Evolutionary conservation across 2,329 filamentous ascomycete genomes (phyloP), one percentile per base, ranked within the genome.

Genomic region (Chaetomium sp.): DNA sequence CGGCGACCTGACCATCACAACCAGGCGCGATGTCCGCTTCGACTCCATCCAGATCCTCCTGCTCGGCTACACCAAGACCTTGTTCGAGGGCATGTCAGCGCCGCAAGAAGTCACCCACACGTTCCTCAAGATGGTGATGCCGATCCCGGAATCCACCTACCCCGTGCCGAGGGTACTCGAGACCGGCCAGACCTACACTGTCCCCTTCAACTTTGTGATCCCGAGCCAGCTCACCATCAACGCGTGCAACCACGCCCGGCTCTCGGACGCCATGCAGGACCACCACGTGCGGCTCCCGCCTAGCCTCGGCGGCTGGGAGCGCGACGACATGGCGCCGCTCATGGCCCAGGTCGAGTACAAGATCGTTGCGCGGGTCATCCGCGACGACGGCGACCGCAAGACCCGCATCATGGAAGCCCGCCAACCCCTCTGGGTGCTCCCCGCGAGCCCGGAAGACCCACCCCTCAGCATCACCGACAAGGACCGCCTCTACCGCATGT

Each of bases 171-270:
- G 79, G 38, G 70, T 84, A 33, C 81, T 86, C 65, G 76, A 81
- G 72, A 76, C 79, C n/a, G 82, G 79, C 2, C 73, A 73, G 67
- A 78, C 77, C 29, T 84, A 85, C 74, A 78, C 71, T 16, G 74
- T 87, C 27, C 84, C 84, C n/a, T 85, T 87, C 76, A 75, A 84
- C 75, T 87, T 87, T 68, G 81, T 87, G 64, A 80, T 87, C 19
- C 85, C 85, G n/a, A 77, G 78, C 68, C 80, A 85, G 61, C 81
- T 87, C 65, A 86, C 84, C 21, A 77, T 86, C 57, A 80, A 79
- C 65, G 83, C 84, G 21, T 87, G 85, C 77, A 81, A 76, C 70
- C 84, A 87, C 75, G 69, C 73, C 31, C 78, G 80, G 61, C 75
- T 77, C 49, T 77, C 77, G 49, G 75, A 77, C n/a, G 75, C 75